Evolutionary conservation across 306 rosid species (phyloP).

Genomic region (Mimosa pudica): DNA sequence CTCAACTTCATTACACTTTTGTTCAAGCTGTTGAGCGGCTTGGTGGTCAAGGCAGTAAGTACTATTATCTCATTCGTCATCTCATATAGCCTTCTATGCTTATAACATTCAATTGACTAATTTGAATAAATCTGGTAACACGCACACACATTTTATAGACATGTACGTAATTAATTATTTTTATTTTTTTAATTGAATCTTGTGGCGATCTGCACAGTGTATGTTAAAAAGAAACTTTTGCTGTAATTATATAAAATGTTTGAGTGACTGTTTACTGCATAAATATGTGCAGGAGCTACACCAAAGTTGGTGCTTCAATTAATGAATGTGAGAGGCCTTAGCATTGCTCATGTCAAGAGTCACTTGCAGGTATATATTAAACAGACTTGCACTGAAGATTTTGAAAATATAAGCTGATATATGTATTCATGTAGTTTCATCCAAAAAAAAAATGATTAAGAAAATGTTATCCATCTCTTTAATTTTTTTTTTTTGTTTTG

Average conservation of each 20-base stretch:
- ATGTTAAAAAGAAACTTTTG: background rate
- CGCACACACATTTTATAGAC: too few species aligned
- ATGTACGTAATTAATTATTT: background rate
- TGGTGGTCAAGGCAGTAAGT: conserved; percentile 90
- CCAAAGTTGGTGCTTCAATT: conserved; percentile 86
- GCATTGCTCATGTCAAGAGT: conserved; percentile 93
- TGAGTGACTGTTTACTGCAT: conserved; percentile 8
- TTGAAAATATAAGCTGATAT: background rate
- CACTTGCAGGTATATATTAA: conserved; percentile 77
- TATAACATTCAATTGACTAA: too few species aligned
- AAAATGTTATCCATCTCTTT: background rate
- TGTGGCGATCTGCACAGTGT: background rate
- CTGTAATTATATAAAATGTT: background rate
- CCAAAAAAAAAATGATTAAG: background rate
- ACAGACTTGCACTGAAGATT: background rate
- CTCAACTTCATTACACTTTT: conserved; percentile 81
- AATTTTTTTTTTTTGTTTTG: background rate
- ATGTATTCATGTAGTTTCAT: background rate
- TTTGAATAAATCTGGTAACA: background rate
- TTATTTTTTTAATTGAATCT: background rate
- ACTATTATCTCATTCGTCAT: too few species aligned
- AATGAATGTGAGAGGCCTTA: conserved; percentile 90
- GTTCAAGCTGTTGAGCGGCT: conserved; percentile 74
- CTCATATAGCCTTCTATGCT: too few species aligned
- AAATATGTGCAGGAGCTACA: conserved; percentile 69